Conservation (phyloP, 108 stramenopile species). For the Heterococcus sp. region DNA sequence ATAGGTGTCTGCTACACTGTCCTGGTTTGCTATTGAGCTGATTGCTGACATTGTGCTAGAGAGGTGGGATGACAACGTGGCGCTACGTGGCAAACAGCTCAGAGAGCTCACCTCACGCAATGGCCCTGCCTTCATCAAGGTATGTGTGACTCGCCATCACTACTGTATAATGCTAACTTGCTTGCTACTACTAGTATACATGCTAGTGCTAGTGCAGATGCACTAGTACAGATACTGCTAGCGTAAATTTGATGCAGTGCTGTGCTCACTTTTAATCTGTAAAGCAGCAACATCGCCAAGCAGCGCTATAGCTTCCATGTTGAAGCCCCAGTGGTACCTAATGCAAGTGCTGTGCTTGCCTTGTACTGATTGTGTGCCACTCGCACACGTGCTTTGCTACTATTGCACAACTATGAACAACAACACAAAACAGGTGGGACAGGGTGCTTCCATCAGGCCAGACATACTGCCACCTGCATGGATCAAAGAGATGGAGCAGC, state of each 20-base stretch:
- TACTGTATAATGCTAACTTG: neutral
- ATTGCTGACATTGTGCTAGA: constrained; percentile 9
- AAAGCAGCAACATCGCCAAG: neutral
- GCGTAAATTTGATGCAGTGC: neutral
- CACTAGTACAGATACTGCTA: neutral
- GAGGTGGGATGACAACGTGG: constrained; percentile 62
- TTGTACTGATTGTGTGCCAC: too few species aligned
- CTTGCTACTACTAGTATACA: neutral
- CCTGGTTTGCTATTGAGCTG: constrained; percentile 7
- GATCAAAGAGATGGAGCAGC: constrained; percentile 69
- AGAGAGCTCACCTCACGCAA: constrained; percentile 62
- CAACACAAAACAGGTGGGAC: constrained; percentile 70
- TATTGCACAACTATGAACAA: too few species aligned
- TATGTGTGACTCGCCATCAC: neutral
- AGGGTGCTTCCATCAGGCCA: constrained; percentile 75
- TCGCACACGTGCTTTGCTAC: too few species aligned
- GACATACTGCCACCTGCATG: constrained; percentile 76
- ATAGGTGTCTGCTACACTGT: constrained; percentile 4
- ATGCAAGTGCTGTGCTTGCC: too few species aligned
- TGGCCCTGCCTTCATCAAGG: constrained; percentile 76
- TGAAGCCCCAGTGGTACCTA: neutral
- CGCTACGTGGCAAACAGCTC: constrained; percentile 66
- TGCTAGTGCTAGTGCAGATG: neutral
- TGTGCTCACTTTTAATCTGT: neutral
- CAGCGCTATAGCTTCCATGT: neutral